Percentiles rank a stretch among this genome's conserved stretches.
Conservation (phyloP, 163 green algal species). For the Scenedesmus sp. region DNA sequence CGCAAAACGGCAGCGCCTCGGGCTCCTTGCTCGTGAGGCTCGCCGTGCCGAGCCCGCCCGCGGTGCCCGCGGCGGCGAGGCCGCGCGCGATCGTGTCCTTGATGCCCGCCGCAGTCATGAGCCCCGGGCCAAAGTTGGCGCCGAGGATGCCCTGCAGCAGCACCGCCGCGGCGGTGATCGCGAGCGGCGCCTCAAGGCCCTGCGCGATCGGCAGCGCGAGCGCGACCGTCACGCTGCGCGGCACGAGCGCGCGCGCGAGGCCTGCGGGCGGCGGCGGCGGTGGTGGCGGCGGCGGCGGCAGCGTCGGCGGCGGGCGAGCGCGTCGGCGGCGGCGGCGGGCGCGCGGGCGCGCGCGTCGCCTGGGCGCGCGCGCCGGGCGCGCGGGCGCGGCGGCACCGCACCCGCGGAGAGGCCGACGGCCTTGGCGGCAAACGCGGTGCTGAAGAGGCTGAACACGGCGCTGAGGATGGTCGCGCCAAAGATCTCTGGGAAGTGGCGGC, state of each 20-base stretch:
- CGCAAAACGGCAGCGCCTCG: conserved; percentile 91
- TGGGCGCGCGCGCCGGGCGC: neutral
- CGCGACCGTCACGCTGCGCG: conserved; percentile 88
- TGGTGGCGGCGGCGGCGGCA: too few relatives aligned
- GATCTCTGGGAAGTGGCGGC: conserved; percentile 86
- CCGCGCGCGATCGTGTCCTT: conserved; percentile 87
- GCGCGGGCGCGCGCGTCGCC: neutral
- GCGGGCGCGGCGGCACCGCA: conserved; percentile 10
- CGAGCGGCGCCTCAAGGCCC: conserved; percentile 70
- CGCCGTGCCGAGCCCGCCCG: conserved; percentile 87
- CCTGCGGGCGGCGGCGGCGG: conserved; percentile 54
- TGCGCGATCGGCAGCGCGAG: conserved; percentile 89
- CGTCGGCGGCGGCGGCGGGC: neutral
- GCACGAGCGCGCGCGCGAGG: conserved; percentile 78
- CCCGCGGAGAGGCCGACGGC: conserved; percentile 68
- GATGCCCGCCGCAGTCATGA: conserved; percentile 67
- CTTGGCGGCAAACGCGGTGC: conserved; percentile 76
- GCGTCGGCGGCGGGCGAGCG: neutral
- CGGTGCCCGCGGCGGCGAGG: conserved; percentile 67
- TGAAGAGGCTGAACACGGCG: conserved; percentile 84
- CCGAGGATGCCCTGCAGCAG: conserved; percentile 74
- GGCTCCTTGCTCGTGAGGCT: conserved; percentile 83
- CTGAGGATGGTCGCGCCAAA: conserved; percentile 71
- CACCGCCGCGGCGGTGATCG: conserved; percentile 87
- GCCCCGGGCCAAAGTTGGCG: conserved; percentile 74